Percentiles rank a stretch among this genome's conserved stretches.
phyloP scores from a whole-genome alignment of 139 green algal species.

The Chlamydomonas sp. region DNA sequence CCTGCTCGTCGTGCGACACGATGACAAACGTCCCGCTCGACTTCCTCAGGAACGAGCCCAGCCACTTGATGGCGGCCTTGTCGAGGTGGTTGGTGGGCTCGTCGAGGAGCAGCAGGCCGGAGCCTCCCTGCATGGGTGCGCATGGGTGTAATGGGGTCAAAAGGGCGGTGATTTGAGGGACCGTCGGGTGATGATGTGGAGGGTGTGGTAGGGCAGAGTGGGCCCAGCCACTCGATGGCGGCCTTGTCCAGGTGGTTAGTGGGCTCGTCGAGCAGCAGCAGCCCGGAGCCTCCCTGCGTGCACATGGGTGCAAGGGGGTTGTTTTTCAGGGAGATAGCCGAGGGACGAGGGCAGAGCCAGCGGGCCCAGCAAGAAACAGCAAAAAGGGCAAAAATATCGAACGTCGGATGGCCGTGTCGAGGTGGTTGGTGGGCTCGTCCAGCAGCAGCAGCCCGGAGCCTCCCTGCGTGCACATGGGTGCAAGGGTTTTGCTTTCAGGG shows the following conservation, averaged over 20 bases:
- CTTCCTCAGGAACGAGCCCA: conserved; percentile 48
- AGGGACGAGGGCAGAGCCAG: no score
- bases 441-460: not conserved
- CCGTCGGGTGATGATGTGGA: no score
- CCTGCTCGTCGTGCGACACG: conserved; percentile 63
- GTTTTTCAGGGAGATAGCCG: no score
- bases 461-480: no score
- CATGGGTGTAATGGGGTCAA: no score
- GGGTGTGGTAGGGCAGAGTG: no score
- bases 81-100: conserved; percentile 65
- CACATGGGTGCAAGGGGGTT: no score
- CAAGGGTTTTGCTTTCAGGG: no score
- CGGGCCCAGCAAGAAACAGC: no score
- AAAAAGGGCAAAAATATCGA: no score
- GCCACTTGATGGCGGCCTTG: conserved; percentile 47
- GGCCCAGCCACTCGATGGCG: conserved; percentile 52
- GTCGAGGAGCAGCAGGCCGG: conserved; percentile 5
- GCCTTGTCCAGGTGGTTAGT: conserved; percentile 56
- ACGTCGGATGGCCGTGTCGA: conserved; percentile 39
- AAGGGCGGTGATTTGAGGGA: no score
- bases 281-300: not conserved
- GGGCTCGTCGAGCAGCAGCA: conserved; percentile 34
- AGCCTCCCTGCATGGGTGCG: not conserved
- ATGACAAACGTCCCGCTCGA: conserved; percentile 44
- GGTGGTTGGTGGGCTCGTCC: conserved; percentile 60